Evolutionary conservation across 148 eudicot species (phyloP).

Genomic region (Arctostaphylos glauca): DNA sequence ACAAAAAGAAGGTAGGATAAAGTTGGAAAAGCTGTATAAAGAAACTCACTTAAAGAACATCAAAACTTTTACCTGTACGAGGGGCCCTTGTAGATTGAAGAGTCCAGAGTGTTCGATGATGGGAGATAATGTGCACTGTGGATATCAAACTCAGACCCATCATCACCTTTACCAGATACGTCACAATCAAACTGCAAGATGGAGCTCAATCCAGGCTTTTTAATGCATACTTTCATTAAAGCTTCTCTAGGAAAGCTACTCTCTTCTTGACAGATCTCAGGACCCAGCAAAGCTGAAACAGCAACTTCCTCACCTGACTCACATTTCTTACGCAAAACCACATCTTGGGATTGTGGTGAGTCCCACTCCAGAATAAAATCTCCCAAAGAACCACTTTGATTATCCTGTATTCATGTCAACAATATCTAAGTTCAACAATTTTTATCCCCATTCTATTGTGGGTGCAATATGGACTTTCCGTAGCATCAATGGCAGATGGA

Average conservation of each 20-base stretch:
- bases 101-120: conserved; percentile 35
- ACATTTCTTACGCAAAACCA: conserved; percentile 63
- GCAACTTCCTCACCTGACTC: conserved; percentile 80
- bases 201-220: conserved; percentile 75
- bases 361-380: conserved; percentile 79
- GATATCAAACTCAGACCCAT: conserved; percentile 41
- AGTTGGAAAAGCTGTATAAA: neutral
- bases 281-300: conserved; percentile 72
- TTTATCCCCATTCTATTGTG: neutral
- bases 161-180: conserved; percentile 26
- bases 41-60: neutral
- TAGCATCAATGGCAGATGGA: too few species aligned
- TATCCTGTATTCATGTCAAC: conserved; percentile 40
- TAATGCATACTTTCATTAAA: conserved; percentile 72
- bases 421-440: neutral
- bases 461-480: too few species aligned
- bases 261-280: conserved; percentile 22
- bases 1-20: neutral
- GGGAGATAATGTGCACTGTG: conserved; percentile 45
- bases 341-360: conserved; percentile 56
- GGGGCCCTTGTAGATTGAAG: conserved; percentile 57
- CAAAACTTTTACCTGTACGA: conserved; percentile 45
- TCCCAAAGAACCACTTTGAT: conserved; percentile 49
- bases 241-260: conserved; percentile 43
- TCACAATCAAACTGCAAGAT: conserved; percentile 72